Conservation (phyloP, 371 early-diverging fungal species). For the Mucor mucedo region DNA sequence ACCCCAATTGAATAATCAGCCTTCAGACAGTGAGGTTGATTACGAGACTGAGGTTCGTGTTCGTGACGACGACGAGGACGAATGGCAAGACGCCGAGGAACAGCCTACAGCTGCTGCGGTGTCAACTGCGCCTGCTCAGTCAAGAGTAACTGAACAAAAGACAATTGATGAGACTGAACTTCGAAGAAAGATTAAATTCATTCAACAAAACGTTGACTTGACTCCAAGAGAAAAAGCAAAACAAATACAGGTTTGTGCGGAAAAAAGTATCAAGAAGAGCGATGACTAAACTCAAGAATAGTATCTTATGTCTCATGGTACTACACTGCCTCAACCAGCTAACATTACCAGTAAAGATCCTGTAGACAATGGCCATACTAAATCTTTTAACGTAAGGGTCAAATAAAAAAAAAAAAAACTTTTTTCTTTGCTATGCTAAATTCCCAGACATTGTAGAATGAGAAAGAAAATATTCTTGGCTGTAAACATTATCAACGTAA, state of each 20-base stretch:
- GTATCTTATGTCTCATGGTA: conserved; percentile 45
- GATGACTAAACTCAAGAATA: background rate
- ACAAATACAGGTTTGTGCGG: conserved; percentile 65
- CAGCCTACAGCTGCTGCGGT: conserved; percentile 1
- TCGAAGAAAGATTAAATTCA: conserved; percentile 65
- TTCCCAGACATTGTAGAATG: conserved; percentile 40
- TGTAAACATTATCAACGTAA: conserved; percentile 95
- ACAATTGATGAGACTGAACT: conserved; percentile 38
- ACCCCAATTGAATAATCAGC: background rate
- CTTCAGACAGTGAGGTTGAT: conserved; percentile 27
- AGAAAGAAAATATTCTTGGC: conserved; percentile 64
- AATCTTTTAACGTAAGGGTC: conserved; percentile 59
- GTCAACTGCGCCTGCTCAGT: background rate
- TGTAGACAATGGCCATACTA: conserved; percentile 31
- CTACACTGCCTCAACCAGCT: conserved; percentile 25
- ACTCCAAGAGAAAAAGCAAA: conserved; percentile 70
- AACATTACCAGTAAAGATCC: conserved; percentile 26
- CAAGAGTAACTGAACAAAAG: background rate
- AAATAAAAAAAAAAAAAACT: background rate
- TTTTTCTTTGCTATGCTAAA: background rate
- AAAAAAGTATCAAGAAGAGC: background rate
- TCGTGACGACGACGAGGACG: conserved; percentile 32
- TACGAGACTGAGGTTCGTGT: conserved; percentile 22
- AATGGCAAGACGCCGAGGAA: conserved; percentile 43
- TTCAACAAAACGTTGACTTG: conserved; percentile 59